Evolutionary conservation across 1,139 yeast genomes (phyloP), one percentile per base, ranked within the genome.

Genomic region (Suhomyces bribrorum): DNA sequence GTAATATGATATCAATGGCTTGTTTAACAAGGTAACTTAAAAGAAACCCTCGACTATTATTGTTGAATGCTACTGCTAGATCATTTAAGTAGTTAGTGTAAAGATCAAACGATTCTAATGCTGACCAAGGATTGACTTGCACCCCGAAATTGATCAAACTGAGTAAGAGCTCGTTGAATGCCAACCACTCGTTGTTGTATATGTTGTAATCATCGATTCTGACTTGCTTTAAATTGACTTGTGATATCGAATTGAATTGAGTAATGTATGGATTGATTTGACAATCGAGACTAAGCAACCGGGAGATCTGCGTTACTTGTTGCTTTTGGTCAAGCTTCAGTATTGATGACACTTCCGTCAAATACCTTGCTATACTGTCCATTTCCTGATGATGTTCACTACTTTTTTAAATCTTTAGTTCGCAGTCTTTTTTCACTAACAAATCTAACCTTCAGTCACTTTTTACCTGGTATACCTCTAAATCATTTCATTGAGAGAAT

Each of bases 61-160:
- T 80, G 48, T 72, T 69, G 52, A 83, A 77, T 1, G 88, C 85
- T 5, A 76, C 62, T 8, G 85, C 74, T 29, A 84, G 54, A 43
- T 78, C 77, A 38, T 75, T 75, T 32, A 79, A 58, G 48, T 68
- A 79, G 17, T 62, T 61, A 5, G 82, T 69, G 47, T 78, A 73
- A 28, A 80, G 59, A 51, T 83, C 89, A 51, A 81, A 83, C 11
- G 86, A 77, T 24, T 67, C 72, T 7, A 74, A 56, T 2, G 70
- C 46, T 2, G 86, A 76, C 68, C 77, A 65, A 0, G 92, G 87
- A 47, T 83, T 76, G 34, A 83, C 57, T 45, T 79, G 81, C 32
- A 75, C 62, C 29, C 80, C 65, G 36, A 79, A 66, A 25, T 60
- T 53, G 14, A 86, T 55, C 53, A 82, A 86, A 18, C 77, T 63